Base-by-base conservation (phyloP, 2,329 filamentous ascomycete species). In the Fusarium udum region DNA sequence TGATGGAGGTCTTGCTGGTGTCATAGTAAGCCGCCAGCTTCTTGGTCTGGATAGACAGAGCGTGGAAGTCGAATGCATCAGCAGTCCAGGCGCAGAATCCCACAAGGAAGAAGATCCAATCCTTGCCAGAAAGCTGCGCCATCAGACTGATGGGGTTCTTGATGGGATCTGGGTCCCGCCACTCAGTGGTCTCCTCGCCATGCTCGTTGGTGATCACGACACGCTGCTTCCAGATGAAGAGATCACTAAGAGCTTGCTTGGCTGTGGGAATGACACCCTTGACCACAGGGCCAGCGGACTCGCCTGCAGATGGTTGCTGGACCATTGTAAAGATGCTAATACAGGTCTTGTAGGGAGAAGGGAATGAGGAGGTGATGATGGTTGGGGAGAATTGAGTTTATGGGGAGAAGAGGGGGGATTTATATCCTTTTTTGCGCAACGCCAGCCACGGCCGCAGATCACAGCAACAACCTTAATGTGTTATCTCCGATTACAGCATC, bases 1-100 rank as follows among this genome's bases (percentile, higher is more conserved):
- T 90, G 75, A 95, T 92, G 61, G 92, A 86, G 2, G 92, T 93
- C 69, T 89, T 89, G 57, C 84, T 84, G 24, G 82, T 83, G 67
- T 77, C 77, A 61, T 87, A 89, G 78, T 87, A 85, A 45, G 83
- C 75, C 53, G 86, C 87, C 31, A 95, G 84, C 82, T 94, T 94
- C 74, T 88, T 87, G 7, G 92, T 93, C 80, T 95, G 93, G 72
- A 95, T 93, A 9, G 91, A 93, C 14, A 95, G 86, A 32, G 93
- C 92, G 82, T 95, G 92, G 79, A 95, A 95, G 81, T 95, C 93
- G 80, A 95, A 95, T 7, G 93, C 93, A 80, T 95, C 93, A 64
- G 92, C 93, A 3, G 90, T 92, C 93, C 93, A 95, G 22, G 92
- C 91, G 39, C 87, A 82, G 78, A 95, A 90, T 7, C 92, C 93